A percentile compares a stretch with the other conserved stretches of the same genome.
Evolutionary conservation across 306 rosid genomes (phyloP).

Genomic region (Ormosia semicastrata): DNA sequence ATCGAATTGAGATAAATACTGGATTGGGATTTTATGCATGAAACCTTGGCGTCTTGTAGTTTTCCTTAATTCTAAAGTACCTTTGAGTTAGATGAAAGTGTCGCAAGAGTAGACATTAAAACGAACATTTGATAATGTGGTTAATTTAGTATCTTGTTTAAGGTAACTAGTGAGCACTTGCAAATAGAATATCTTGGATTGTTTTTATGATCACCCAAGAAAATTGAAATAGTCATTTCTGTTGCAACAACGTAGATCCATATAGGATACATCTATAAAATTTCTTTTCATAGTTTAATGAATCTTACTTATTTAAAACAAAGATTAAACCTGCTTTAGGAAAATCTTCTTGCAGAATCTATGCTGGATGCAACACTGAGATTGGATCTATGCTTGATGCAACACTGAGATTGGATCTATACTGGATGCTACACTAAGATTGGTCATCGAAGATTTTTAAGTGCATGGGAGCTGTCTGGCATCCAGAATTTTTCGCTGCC

Average conservation of each 20-base stretch:
- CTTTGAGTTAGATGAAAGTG: slow-evolving; percentile 7
- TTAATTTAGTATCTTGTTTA: neutral
- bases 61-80: neutral
- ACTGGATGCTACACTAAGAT: too few species aligned
- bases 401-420: too few species aligned
- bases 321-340: slow-evolving; percentile 20
- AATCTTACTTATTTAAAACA: neutral
- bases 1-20: neutral
- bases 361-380: slow-evolving; percentile 87
- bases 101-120: neutral
- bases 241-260: slow-evolving; percentile 6
- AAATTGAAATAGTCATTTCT: neutral
- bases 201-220: neutral
- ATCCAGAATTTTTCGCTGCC: slow-evolving; percentile 85
- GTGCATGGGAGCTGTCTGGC: slow-evolving; percentile 91
- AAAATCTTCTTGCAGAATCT: slow-evolving; percentile 53
- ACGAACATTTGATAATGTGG: neutral
- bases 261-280: neutral
- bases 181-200: neutral
- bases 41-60: neutral
- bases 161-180: neutral
- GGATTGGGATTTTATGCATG: slow-evolving; percentile 5
- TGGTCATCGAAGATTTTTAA: slow-evolving; percentile 68
- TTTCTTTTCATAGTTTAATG: neutral
- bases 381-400: slow-evolving; percentile 38